phyloP scores from a whole-genome alignment of 139 green algal species.

The Gonium pectorale region DNA sequence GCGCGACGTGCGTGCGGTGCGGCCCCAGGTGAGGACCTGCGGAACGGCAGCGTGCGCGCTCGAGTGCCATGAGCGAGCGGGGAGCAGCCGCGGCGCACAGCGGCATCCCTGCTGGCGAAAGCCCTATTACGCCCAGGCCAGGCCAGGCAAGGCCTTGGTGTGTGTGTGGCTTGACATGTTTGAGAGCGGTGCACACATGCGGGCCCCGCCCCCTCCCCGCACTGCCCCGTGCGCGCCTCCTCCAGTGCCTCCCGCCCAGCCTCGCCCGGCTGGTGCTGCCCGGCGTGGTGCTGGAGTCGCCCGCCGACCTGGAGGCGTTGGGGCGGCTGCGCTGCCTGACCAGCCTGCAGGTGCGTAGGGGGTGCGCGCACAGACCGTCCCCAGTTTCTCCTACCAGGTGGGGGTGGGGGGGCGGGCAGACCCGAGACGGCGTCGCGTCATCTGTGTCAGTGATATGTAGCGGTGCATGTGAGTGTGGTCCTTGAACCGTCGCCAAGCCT shows the following conservation, averaged over 20 bases:
- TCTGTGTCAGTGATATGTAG: too few relatives aligned
- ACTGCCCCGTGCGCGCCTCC: not conserved
- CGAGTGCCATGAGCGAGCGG: too few relatives aligned
- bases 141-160: too few relatives aligned
- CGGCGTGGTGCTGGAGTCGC: not conserved
- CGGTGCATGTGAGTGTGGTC: too few relatives aligned
- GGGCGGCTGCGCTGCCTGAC: not conserved
- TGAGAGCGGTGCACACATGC: too few relatives aligned
- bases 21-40: not conserved
- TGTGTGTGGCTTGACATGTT: not conserved
- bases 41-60: not conserved
- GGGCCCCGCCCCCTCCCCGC: too few relatives aligned
- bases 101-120: too few relatives aligned
- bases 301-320: not conserved
- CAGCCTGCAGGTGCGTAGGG: constrained; percentile 1
- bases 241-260: not conserved
- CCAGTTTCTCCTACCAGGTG: too few relatives aligned
- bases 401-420: not conserved
- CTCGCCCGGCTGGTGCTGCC: constrained; percentile 21
- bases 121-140: too few relatives aligned
- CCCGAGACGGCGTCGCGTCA: not conserved
- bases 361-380: not conserved
- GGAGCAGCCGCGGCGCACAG: too few relatives aligned
- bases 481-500: too few relatives aligned
- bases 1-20: constrained; percentile 2